Evolutionary conservation across 441 rosid genomes (phyloP).

Genomic region (Eutrema salsugineum): DNA sequence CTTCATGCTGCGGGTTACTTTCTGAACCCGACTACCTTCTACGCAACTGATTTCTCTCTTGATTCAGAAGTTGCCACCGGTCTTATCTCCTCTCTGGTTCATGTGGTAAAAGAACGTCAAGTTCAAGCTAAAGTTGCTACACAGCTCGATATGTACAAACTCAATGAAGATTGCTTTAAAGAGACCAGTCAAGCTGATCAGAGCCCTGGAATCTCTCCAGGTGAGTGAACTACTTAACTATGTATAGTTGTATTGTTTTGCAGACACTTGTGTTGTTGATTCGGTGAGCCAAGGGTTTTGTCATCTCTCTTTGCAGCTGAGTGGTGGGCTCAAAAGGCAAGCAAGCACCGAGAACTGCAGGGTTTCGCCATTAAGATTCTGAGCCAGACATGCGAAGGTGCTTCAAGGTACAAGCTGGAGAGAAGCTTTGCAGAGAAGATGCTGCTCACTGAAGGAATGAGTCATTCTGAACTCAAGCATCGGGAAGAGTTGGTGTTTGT

Average conservation of each 20-base stretch:
- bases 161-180: constrained; percentile 40
- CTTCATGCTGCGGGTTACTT: constrained; percentile 65
- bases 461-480: constrained; percentile 23
- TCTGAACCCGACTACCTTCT: constrained; percentile 50
- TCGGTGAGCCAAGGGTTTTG: neutral
- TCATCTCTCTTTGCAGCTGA: constrained; percentile 28
- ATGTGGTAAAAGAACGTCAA: constrained; percentile 25
- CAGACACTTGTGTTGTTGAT: neutral
- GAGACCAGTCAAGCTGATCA: constrained; percentile 41
- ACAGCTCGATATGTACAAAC: constrained; percentile 49
- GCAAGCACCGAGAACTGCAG: constrained; percentile 44
- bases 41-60: constrained; percentile 41
- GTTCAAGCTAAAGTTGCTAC: constrained; percentile 28
- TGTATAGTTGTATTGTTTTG: constrained; percentile 1
- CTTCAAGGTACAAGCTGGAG: constrained; percentile 48
- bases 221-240: constrained; percentile 27
- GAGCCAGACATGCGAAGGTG: constrained; percentile 60
- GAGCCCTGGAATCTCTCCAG: constrained; percentile 36
- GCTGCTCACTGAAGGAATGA: constrained; percentile 20
- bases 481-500: constrained; percentile 35
- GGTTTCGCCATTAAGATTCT: constrained; percentile 43
- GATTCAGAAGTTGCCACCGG: constrained; percentile 54
- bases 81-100: constrained; percentile 39
- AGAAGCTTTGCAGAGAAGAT: constrained; percentile 51
- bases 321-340: constrained; percentile 53